Evolutionary conservation across 2,329 filamentous ascomycete species (phyloP), one percentile per base, ranked within the genome.

Genomic region (Teratosphaeria pseudoeucalypti): DNA sequence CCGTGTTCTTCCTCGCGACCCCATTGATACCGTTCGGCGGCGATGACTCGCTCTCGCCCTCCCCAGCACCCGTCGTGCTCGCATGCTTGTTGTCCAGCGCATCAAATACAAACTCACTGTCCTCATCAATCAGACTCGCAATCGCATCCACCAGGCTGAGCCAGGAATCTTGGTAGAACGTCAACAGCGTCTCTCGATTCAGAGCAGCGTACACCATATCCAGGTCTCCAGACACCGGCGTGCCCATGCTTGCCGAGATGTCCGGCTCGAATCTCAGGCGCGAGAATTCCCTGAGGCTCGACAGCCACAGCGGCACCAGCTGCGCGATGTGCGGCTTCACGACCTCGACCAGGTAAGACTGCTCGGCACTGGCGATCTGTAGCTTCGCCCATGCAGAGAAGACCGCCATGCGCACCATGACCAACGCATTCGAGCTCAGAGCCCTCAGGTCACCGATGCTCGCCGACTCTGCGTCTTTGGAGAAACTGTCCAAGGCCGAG

Each of bases 391-490:
- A 99, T 0, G 92, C 94, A 1, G 92, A 94, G 73, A 96, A 95
- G 1, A 99, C 88, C 0, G 94, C 88, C 84, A 97, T 94, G 74
- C 95, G 96, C 58, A 99, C 90, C 94, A 99, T 99, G 55, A 96
- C 90, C 70, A 95, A 89, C 0, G 94, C 92, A 72, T 99, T 99
- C 1, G 92, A 91, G 71, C 92, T 96, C 19, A 99, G 83, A 0
- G 90, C 90, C 74, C 90, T 90, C 6, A 99, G 80, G 66, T 99
- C 95, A 16, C 94, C 94, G 70, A 99, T 97, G 26, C 90, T 85
- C 0, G 89, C 90, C 52, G 87, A 88, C 67, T 95, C 89, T 0
- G 83, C 80, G 62, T 95, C 89, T 54, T 76, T 79, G 2, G 90
- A 90, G 69, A 97, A 96, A 73, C 92, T 96, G 68, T 97, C 92